A percentile compares a stretch with the other conserved stretches of the same genome.
Evolutionary conservation across 305 asterid genomes (phyloP).

Genomic region (Fraxinus greggii): DNA sequence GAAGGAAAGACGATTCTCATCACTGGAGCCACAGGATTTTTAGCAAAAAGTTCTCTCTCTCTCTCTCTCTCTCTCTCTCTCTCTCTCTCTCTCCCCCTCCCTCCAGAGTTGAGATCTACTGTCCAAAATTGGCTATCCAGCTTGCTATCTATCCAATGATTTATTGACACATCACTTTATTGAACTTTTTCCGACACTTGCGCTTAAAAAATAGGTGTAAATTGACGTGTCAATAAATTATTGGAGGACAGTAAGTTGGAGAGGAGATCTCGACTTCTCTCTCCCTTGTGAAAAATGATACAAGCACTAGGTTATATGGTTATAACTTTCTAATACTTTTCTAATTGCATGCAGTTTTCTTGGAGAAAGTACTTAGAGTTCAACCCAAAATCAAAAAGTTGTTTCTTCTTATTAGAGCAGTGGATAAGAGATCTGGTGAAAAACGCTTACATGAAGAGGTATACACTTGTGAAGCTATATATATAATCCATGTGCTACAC

Average conservation of each 20-base stretch:
- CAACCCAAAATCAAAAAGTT: constrained; percentile 50
- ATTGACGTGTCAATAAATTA: no score
- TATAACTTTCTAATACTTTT: not conserved
- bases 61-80: not conserved
- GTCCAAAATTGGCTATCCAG: no score
- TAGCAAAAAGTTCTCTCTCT: constrained; percentile 37
- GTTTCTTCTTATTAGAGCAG: constrained; percentile 38
- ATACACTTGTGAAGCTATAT: not conserved
- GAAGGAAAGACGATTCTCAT: constrained; percentile 45
- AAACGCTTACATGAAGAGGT: constrained; percentile 55
- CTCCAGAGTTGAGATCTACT: no score
- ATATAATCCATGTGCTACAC: not conserved
- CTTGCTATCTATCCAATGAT: no score
- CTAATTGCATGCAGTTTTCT: constrained; percentile 32
- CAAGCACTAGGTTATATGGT: not conserved
- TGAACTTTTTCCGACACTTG: no score
- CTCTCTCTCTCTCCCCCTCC: not conserved
- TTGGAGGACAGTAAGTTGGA: no score
- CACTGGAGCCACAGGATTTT: constrained; percentile 48
- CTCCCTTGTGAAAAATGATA: not conserved
- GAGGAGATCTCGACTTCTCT: not conserved
- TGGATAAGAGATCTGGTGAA: not conserved
- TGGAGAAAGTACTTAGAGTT: constrained; percentile 50
- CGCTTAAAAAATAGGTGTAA: no score
- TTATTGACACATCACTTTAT: no score